These are phyloP conservation scores for Acidiella bohemica DNA, from an alignment of 495 filamentous ascomycete genomes.

Conservation along the genomic window DNA sequence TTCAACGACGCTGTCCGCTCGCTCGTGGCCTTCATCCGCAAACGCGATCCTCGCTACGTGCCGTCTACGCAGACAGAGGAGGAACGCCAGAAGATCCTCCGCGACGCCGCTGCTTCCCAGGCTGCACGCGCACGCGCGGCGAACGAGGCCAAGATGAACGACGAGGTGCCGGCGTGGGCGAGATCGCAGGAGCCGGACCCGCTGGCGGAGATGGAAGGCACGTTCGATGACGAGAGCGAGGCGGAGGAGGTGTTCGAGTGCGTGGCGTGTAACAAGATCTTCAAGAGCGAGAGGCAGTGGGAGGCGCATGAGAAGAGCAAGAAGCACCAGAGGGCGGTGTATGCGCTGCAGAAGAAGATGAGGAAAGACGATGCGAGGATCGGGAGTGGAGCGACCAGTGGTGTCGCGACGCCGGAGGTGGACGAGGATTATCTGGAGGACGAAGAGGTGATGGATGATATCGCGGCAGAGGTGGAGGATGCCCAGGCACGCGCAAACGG, in stretches of 20 bases:
- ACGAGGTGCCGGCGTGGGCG: conserved; percentile 64
- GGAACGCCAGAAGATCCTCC: conserved; percentile 64
- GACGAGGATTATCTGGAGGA: conserved; percentile 27
- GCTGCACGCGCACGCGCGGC: conserved; percentile 70
- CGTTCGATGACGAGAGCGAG: conserved; percentile 36
- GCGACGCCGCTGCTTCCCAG: conserved; percentile 68
- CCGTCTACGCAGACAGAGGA: conserved; percentile 56
- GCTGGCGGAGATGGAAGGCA: conserved; percentile 34
- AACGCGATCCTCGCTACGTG: conserved; percentile 76
- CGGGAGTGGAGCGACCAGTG: conserved; percentile 31
- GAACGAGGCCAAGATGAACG: conserved; percentile 56
- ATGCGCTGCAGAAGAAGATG: conserved; percentile 72
- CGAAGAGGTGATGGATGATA: neutral
- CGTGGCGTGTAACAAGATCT: conserved; percentile 78
- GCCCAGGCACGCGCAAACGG: neutral
- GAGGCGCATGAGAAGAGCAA: conserved; percentile 93
- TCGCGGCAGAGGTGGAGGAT: neutral
- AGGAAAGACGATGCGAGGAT: conserved; percentile 52
- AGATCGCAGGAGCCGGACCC: conserved; percentile 41
- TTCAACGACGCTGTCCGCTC: conserved; percentile 89
- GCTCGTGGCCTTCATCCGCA: conserved; percentile 80
- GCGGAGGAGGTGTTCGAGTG: conserved; percentile 63
- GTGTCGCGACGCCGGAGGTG: conserved; percentile 26
- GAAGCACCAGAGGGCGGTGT: conserved; percentile 77
- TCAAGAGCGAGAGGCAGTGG: conserved; percentile 87